Base-by-base conservation (phyloP, 108 stramenopile genomes). In the Skeletonema menzelii region DNA sequence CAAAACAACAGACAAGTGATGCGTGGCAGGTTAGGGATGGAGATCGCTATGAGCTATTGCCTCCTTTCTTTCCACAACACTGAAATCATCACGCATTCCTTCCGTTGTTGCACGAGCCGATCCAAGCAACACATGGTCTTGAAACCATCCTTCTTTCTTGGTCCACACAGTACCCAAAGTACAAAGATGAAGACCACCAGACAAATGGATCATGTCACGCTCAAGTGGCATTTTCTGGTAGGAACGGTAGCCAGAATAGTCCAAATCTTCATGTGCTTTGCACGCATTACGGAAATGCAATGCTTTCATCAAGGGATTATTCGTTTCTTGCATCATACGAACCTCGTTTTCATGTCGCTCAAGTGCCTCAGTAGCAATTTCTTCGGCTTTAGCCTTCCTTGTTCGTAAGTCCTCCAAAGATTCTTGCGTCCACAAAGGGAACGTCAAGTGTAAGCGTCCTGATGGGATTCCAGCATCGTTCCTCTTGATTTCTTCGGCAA, bases 261-360 rank as follows among this genome's bases (percentile, higher is more conserved):
- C 78, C 15, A 72, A 34, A 26, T 79, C 78, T 69, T 79, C 78
- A 57, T 57, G 59, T 17, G 78, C 78, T 63, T 79, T 72, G 62
- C 78, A 79, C 1, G 71, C 70, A 70, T 88, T 85, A 37, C 84
- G 78, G 57, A 83, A 88, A 59, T 88, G 86, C 75, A 87, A 56
- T 8, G 87, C 86, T 76, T 91, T 91, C 64, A 75, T 69, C 26
- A 91, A 44, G 14, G 77, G 74, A 70, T 91, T 91, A 20, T 53
- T 64, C 1, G 86, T 84, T 30, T 73, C 74, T 58, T 75, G 72
- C 80, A 87, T 85, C 76, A 79, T 84, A 15, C 49, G 34, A 8
- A 87, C 63, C 62, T 82, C 87, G 15, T 82, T 80, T 37, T 77
- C 64, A 24, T 85, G 80, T 20, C 83, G 63, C 31, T 78, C 60